Evolutionary conservation across 805 yeast genomes (phyloP), one percentile per base, ranked within the genome.

Genomic region (Zygosaccharomyces bailii): DNA sequence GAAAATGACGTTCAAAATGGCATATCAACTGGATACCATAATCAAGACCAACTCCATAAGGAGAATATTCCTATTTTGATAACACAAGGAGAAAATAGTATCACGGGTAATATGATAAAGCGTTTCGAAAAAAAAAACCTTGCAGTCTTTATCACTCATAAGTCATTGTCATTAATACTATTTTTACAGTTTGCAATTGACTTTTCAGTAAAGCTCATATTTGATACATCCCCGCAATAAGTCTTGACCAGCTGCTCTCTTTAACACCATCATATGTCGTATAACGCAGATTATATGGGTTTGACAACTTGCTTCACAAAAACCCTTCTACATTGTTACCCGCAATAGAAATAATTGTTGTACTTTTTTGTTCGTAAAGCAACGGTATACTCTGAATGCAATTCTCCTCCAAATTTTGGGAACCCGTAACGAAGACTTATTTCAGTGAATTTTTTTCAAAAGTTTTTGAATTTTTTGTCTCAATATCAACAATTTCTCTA

Each of bases 371-470:
- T 14, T 17, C 32, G 6, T 9, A 24, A 14, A 36, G 18, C 7
- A 36, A n/a, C 18, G 31, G 16, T 36, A 23, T 16, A 36, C 21
- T 13, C 40, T 36, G 31, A 36, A 36, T 17, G 40, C 40, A 36
- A 23, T 24, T 36, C 32, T 36, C 19, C 31, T 30, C 40, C 40
- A 36, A 24, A 31, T 30, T 36, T n/a, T 31, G 5, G 36, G 36
- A 10, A 17, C 36, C 25, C 36, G 6, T 2, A 4, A n/a, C 25
- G 21, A 4, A 14, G n/a, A n/a, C 24, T 31, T 36, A 24, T 36
- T 36, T 36, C 40, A 24, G 39, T 29, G 29, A 35, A n/a, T 27
- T 35, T 35, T 29, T 19, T 35, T 29, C 39, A 35, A 35, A 5
- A 35, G 21, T 19, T 35, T 19, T 35, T 9, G n/a, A 20, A 35